Percentiles rank a stretch among this genome's conserved stretches.
Evolutionary conservation across 352 stramenopile species (phyloP).

Genomic region (Pythium volutum): DNA sequence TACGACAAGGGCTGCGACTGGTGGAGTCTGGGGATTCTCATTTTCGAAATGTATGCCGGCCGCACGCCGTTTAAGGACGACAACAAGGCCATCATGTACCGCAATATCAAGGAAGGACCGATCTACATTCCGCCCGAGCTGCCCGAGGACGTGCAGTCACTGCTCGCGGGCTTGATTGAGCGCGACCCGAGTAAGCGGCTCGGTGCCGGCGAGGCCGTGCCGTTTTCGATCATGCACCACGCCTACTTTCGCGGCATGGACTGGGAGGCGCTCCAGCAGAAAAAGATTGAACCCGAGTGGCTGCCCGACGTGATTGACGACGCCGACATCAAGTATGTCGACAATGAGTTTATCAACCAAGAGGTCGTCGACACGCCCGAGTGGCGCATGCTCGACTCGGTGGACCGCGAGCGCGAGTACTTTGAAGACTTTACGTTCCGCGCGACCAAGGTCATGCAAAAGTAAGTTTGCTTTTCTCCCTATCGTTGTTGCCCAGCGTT

Average conservation of each 20-base stretch:
- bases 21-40: constrained; percentile 89
- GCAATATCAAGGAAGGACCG: constrained; percentile 84
- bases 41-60: constrained; percentile 90
- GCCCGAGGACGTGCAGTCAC: constrained; percentile 65
- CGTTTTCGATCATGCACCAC: constrained; percentile 88
- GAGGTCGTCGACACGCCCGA: constrained; percentile 84
- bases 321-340: constrained; percentile 83
- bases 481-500: not conserved
- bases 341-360: constrained; percentile 87
- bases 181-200: constrained; percentile 72
- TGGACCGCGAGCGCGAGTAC: constrained; percentile 81
- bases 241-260: constrained; percentile 86
- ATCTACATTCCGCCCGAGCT: constrained; percentile 79
- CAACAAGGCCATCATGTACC: constrained; percentile 91
- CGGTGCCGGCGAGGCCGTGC: constrained; percentile 68
- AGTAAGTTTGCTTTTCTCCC: constrained; percentile 27
- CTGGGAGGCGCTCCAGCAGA: constrained; percentile 81
- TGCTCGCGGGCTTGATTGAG: constrained; percentile 76
- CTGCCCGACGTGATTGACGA: constrained; percentile 80
- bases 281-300: constrained; percentile 79
- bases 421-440: constrained; percentile 87
- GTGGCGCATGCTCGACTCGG: constrained; percentile 87
- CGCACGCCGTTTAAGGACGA: constrained; percentile 92
- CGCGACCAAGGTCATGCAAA: constrained; percentile 68
- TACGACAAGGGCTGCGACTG: constrained; percentile 88